Conservation (phyloP, 768 basidiomycete genomes). For the Lentinula boryana region DNA sequence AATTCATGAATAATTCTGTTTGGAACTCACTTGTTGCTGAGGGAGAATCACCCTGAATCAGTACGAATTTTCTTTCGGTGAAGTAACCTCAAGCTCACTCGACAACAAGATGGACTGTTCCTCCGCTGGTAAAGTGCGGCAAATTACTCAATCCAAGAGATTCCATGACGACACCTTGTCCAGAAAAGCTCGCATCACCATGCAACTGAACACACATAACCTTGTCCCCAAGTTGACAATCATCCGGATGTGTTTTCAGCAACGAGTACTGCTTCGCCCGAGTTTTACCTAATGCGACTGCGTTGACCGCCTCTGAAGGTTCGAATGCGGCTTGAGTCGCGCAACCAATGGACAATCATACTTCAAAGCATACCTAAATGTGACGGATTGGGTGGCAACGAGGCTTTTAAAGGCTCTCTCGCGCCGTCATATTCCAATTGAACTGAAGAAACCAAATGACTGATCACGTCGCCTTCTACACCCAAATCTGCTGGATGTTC, state of each 20-base stretch:
- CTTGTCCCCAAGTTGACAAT: conserved; percentile 54
- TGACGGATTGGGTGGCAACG: conserved; percentile 76
- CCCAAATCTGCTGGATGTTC: conserved; percentile 64
- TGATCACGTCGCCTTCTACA: conserved; percentile 81
- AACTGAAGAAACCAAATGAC: conserved; percentile 75
- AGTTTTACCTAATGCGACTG: conserved; percentile 84
- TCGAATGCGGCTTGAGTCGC: neutral
- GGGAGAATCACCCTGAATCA: neutral
- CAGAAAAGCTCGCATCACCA: conserved; percentile 88
- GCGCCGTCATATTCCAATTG: conserved; percentile 50
- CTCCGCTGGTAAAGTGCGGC: conserved; percentile 89
- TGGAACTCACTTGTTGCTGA: conserved; percentile 50
- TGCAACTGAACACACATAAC: conserved; percentile 90
- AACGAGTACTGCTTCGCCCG: conserved; percentile 87
- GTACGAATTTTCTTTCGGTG: neutral
- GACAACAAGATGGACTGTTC: conserved; percentile 85
- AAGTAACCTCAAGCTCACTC: conserved; percentile 48
- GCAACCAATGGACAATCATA: conserved; percentile 8
- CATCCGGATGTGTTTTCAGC: conserved; percentile 53
- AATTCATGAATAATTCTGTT: neutral
- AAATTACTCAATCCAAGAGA: conserved; percentile 82
- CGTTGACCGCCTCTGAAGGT: conserved; percentile 77
- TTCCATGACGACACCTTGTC: conserved; percentile 90
- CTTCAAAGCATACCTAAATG: conserved; percentile 48
- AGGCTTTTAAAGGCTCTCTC: conserved; percentile 53